phyloP scores from a whole-genome alignment of 2,329 filamentous ascomycete species.

The Alternaria sp. region DNA sequence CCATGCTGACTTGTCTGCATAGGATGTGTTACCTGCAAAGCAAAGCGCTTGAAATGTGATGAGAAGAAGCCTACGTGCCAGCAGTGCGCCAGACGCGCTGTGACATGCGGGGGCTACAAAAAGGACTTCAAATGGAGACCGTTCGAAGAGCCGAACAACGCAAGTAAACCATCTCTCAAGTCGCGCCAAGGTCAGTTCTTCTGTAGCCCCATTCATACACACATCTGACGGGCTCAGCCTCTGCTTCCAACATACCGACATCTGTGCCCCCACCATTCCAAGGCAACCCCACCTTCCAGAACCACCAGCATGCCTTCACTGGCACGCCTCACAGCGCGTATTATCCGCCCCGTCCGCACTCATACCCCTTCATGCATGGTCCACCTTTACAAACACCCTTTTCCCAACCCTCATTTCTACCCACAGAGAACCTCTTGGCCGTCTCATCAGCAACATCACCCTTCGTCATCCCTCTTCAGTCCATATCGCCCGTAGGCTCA shows the following conservation, averaged over 20 bases:
- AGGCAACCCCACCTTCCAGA: constrained; percentile 2
- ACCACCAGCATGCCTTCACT: constrained; percentile 21
- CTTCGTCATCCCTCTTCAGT: constrained; percentile 35
- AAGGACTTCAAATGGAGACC: constrained; percentile 80
- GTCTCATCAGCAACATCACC: constrained; percentile 33
- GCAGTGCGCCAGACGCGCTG: constrained; percentile 71
- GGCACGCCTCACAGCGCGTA: constrained; percentile 20
- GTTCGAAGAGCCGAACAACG: constrained; percentile 70
- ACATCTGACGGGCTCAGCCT: constrained; percentile 25
- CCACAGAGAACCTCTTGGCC: constrained; percentile 18
- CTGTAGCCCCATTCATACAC: not conserved
- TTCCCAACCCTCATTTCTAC: constrained; percentile 21
- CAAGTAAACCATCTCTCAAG: constrained; percentile 55
- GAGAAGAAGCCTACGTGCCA: constrained; percentile 74
- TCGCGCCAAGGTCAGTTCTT: constrained; percentile 57
- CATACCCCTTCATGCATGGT: constrained; percentile 21
- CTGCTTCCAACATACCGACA: constrained; percentile 16
- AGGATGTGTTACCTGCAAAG: constrained; percentile 79
- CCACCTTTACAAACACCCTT: constrained; percentile 24
- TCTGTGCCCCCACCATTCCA: constrained; percentile 15
- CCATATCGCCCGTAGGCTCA: constrained; percentile 42
- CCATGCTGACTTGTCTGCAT: constrained; percentile 20
- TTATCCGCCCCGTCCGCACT: constrained; percentile 23
- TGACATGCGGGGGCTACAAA: constrained; percentile 74
- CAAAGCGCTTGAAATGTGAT: constrained; percentile 76